Evolutionary conservation across 495 filamentous ascomycete species (phyloP).

Genomic region (Letharia columbiana): DNA sequence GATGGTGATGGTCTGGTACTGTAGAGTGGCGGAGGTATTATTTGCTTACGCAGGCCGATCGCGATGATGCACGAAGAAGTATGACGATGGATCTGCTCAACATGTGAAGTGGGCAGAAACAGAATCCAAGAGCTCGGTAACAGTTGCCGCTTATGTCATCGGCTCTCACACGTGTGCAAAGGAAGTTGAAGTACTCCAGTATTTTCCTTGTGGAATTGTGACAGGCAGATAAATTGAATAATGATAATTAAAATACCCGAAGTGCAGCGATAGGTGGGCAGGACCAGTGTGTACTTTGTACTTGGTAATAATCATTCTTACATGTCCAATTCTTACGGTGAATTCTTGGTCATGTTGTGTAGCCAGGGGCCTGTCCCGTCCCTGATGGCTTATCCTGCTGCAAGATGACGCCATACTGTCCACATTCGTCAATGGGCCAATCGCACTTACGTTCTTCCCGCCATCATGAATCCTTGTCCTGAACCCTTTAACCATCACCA

Average conservation of each 20-base stretch:
- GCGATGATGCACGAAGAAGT: neutral
- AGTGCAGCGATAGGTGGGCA: too few species aligned
- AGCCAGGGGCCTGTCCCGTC: neutral
- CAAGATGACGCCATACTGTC: neutral
- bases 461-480: neutral
- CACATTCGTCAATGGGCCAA: neutral
- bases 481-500: neutral
- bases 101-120: neutral
- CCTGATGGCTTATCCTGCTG: neutral
- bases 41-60: neutral
- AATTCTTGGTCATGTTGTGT: too few species aligned
- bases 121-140: neutral
- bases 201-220: too few species aligned
- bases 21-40: neutral
- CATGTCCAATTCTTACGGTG: too few species aligned
- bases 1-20: too few species aligned
- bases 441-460: neutral
- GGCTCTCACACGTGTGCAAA: neutral
- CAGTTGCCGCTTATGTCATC: conserved; percentile 1
- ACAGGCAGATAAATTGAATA: too few species aligned
- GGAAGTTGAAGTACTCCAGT: too few species aligned
- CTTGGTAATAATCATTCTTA: too few species aligned
- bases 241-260: too few species aligned
- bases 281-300: too few species aligned
- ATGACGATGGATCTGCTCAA: conserved; percentile 17